These are phyloP conservation scores for Mycena pura DNA, from an alignment of 768 basidiomycete species.

Conservation along the genomic window DNA sequence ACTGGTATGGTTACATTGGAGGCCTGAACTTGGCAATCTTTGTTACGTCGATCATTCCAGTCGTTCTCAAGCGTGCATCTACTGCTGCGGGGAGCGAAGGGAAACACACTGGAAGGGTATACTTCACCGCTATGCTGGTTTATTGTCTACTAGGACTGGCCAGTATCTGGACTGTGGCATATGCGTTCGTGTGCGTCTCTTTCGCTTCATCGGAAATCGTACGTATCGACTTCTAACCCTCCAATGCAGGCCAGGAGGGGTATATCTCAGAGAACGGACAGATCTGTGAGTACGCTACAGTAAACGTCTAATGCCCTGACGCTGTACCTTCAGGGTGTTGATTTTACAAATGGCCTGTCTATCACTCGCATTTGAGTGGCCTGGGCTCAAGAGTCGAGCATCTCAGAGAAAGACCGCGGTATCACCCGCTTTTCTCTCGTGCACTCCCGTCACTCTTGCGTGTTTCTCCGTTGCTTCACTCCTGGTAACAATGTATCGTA, in stretches of 20 bases:
- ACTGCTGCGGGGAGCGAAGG: slow-evolving; percentile 46
- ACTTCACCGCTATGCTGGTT: slow-evolving; percentile 62
- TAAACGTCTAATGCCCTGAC: not conserved
- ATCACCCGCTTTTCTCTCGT: slow-evolving; percentile 28
- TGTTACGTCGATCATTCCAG: slow-evolving; percentile 67
- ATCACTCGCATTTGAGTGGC: slow-evolving; percentile 54
- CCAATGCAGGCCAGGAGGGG: slow-evolving; percentile 60
- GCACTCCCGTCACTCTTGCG: slow-evolving; percentile 43
- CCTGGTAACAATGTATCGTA: slow-evolving; percentile 58
- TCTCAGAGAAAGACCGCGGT: slow-evolving; percentile 16
- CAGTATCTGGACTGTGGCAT: slow-evolving; percentile 85
- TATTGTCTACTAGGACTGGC: slow-evolving; percentile 70
- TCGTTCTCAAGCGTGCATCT: slow-evolving; percentile 52
- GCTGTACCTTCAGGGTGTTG: slow-evolving; percentile 53
- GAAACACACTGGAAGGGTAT: slow-evolving; percentile 46
- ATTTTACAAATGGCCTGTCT: slow-evolving; percentile 59
- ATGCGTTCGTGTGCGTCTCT: slow-evolving; percentile 71
- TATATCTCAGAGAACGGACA: slow-evolving; percentile 77
- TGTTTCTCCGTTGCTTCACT: slow-evolving; percentile 55
- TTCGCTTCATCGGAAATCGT: not conserved
- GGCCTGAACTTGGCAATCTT: slow-evolving; percentile 70
- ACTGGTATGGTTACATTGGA: slow-evolving; percentile 76
- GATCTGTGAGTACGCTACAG: slow-evolving; percentile 59
- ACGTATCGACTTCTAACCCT: too few relatives aligned
- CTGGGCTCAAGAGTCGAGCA: slow-evolving; percentile 21